Evolutionary conservation across 768 basidiomycete genomes (phyloP), one percentile per base, ranked within the genome.

Genomic region (Collybiopsis confluens): DNA sequence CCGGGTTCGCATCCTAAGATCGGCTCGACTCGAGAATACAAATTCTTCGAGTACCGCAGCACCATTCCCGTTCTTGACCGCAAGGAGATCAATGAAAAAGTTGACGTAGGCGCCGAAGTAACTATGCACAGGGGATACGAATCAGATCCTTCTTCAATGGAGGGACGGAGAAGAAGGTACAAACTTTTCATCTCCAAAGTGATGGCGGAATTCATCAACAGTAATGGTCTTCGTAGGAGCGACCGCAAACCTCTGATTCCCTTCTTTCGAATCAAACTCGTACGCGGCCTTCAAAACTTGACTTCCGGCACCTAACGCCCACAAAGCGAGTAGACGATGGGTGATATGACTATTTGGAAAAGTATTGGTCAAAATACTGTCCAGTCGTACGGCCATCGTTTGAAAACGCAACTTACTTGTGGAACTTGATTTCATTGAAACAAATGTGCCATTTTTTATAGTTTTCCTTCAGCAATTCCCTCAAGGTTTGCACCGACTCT

Each of bases 1-100:
- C 10, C 85, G 76, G 41, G 71, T 73, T 13, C 88, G 60, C 82
- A 88, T 83, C 55, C 73, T 65, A 0, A 80, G 80, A 52, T 86
- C 86, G 46, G 70, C 76, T 42, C 73, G 67, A 6, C 59, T 53
- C 11, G 82, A 80, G 59, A 89, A 85, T 7, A 90, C 57, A 52
- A 79, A 87, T 35, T 81, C 75, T 56, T 89, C 85, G 13, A 89
- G 60, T 0, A 75, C 26, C 11, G 35, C 28, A 23, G 33, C 13
- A 26, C 36, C 10, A 16, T 50, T 36, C 21, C 13, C 10, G 4
- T 38, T 62, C 37, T 73, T 64, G 24, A 33, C n/a, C 10, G 68
- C 64, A n/a, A 75, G 54, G 21, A 63, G 52, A 0, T 70, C 61
- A 0, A 70, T 70, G 64, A 86, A 88, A 66, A 80, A 88, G 3